A percentile compares a stretch with the other conserved stretches of the same genome.
phyloP scores from a whole-genome alignment of 129 eudicot species.

The Deinandra increscens region DNA sequence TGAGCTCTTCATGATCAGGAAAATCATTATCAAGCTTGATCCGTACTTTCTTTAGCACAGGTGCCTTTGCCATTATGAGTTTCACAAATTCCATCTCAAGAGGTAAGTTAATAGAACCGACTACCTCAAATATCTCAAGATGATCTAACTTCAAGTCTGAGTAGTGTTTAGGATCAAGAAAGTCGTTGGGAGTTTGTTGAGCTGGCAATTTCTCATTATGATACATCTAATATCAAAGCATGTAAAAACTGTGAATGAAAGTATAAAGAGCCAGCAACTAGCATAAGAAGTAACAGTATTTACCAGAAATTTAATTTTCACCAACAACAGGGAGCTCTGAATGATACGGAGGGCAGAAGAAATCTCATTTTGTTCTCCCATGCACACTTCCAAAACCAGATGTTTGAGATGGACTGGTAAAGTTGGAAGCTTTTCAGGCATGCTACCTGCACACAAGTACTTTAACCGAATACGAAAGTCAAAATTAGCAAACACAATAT shows the following conservation, averaged over 20 bases:
- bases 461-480: background rate
- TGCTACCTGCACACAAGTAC: background rate
- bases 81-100: conserved; percentile 20
- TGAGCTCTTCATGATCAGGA: conserved; percentile 5
- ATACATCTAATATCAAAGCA: background rate
- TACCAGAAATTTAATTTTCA: background rate
- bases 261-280: background rate
- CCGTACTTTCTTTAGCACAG: background rate
- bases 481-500: background rate
- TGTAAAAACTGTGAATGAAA: background rate
- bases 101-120: background rate
- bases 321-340: conserved; percentile 5
- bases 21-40: background rate
- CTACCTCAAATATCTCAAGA: conserved; percentile 1
- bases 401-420: background rate
- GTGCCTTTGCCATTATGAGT: conserved; percentile 24
- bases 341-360: background rate
- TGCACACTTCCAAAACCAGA: background rate
- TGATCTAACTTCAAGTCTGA: background rate
- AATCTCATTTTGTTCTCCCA: background rate
- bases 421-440: background rate
- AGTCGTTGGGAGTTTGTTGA: background rate
- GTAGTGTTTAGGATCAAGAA: conserved; percentile 3
- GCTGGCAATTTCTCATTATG: background rate
- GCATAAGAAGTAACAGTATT: background rate